These are phyloP conservation scores for Amylostereum areolatum DNA, from an alignment of 1,284 basidiomycete species.

Conservation along the genomic window DNA sequence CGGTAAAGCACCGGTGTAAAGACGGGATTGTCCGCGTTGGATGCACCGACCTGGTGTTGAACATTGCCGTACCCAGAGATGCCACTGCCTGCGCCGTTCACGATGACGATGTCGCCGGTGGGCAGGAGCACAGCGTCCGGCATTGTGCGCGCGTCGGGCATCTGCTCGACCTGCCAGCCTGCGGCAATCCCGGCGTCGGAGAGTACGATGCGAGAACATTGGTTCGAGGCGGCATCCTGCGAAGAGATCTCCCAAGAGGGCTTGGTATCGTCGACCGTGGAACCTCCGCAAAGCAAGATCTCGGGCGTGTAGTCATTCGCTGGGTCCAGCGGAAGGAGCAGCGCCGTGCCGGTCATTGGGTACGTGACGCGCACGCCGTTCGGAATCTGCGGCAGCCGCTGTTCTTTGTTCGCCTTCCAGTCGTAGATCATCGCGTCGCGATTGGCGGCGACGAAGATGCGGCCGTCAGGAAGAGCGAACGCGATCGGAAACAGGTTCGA, in stretches of 20 bases:
- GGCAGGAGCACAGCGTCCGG: conserved; percentile 79
- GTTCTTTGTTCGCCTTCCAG: conserved; percentile 61
- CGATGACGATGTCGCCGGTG: conserved; percentile 68
- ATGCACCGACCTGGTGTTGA: conserved; percentile 57
- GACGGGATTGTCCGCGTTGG: conserved; percentile 77
- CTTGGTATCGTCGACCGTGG: conserved; percentile 55
- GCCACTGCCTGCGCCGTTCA: conserved; percentile 72
- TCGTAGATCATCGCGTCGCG: conserved; percentile 76
- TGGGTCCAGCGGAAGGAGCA: conserved; percentile 66
- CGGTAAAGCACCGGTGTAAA: conserved; percentile 72
- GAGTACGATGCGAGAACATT: conserved; percentile 68
- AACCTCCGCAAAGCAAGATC: conserved; percentile 76
- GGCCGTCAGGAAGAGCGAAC: conserved; percentile 68
- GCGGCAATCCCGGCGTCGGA: conserved; percentile 55
- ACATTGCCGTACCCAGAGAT: conserved; percentile 86
- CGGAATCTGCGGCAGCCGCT: conserved; percentile 61
- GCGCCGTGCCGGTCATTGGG: conserved; percentile 69
- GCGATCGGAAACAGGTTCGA: conserved; percentile 80
- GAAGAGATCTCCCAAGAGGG: conserved; percentile 61
- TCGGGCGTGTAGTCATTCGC: conserved; percentile 62
- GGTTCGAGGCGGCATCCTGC: conserved; percentile 62
- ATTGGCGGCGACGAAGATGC: conserved; percentile 76
- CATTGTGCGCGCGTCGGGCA: conserved; percentile 75
- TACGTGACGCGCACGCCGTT: conserved; percentile 80
- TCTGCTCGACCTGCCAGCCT: conserved; percentile 72